Percentiles rank a stretch among this genome's conserved stretches.
These are phyloP conservation scores for Lipomyces starkeyi DNA, from an alignment of 805 yeast genomes.

Conservation along the genomic window DNA sequence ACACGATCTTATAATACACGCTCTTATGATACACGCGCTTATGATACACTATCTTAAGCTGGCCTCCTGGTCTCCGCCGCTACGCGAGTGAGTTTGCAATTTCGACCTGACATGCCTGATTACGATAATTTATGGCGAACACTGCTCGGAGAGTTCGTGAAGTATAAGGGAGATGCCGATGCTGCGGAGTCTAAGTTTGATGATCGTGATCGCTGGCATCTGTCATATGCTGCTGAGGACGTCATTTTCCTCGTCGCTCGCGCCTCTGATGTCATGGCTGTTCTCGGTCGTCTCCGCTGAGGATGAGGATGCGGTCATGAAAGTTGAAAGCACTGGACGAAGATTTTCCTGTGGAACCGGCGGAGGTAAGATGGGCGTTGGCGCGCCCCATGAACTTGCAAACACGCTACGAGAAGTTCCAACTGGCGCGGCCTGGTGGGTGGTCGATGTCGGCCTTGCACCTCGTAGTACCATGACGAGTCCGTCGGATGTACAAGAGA, in stretches of 20 bases:
- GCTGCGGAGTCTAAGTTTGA: no score
- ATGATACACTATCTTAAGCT: no score
- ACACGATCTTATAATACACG: no score
- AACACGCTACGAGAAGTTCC: constrained; percentile 12
- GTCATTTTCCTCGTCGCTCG: neutral
- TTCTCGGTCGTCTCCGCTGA: neutral
- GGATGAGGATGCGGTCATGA: neutral
- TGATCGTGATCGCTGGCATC: no score
- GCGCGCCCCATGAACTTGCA: constrained; percentile 19
- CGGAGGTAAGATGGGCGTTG: constrained; percentile 15
- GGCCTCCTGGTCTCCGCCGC: no score
- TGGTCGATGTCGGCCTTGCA: constrained; percentile 9
- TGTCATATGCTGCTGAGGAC: neutral
- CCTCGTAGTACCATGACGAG: constrained; percentile 24
- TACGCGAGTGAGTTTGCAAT: no score
- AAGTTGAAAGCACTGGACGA: neutral
- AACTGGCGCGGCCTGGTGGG: constrained; percentile 2
- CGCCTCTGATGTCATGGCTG: neutral
- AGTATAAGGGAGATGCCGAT: no score
- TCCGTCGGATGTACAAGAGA: constrained; percentile 29
- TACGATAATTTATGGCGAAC: no score
- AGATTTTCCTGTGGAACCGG: neutral
- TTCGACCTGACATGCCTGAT: no score
- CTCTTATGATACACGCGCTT: no score
- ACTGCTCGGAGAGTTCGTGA: no score